Percentiles rank a stretch among this genome's conserved stretches.
Evolutionary conservation across 306 rosid genomes (phyloP).

Genomic region (Vigna angularis): DNA sequence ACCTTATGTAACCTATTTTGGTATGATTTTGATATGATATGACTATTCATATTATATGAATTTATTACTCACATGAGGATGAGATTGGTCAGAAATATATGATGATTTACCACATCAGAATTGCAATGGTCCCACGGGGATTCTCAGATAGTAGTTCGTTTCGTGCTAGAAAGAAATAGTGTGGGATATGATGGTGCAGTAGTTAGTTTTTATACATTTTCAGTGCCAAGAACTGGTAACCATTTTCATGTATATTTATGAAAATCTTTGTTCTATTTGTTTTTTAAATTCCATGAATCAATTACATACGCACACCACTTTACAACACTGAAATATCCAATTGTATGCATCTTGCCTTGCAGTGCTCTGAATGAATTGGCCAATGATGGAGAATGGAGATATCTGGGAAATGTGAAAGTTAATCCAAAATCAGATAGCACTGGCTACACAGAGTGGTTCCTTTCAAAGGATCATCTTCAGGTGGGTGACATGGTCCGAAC

Average conservation of each 20-base stretch:
- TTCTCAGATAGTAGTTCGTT: not conserved
- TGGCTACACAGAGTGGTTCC: constrained; percentile 74
- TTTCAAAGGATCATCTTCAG: constrained; percentile 81
- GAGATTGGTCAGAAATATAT: not conserved
- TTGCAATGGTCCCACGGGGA: not conserved
- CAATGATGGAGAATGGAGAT: constrained; percentile 68
- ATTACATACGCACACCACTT: not conserved
- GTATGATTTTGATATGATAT: no score
- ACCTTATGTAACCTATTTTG: no score
- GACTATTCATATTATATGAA: not conserved
- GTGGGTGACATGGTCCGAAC: constrained; percentile 88
- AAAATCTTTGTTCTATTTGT: not conserved
- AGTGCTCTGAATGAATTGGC: constrained; percentile 68
- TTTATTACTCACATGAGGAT: not conserved
- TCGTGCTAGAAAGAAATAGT: not conserved
- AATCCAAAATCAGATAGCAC: constrained; percentile 60
- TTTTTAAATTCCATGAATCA: not conserved
- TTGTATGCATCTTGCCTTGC: constrained; percentile 38
- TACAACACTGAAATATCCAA: not conserved
- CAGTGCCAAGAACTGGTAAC: not conserved
- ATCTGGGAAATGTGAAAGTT: constrained; percentile 56
- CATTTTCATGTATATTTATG: not conserved
- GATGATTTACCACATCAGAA: not conserved
- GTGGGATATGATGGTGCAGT: not conserved
- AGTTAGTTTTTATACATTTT: not conserved